phyloP scores from a whole-genome alignment of 23 red algal species.

The Gracilaria vermiculophylla region DNA sequence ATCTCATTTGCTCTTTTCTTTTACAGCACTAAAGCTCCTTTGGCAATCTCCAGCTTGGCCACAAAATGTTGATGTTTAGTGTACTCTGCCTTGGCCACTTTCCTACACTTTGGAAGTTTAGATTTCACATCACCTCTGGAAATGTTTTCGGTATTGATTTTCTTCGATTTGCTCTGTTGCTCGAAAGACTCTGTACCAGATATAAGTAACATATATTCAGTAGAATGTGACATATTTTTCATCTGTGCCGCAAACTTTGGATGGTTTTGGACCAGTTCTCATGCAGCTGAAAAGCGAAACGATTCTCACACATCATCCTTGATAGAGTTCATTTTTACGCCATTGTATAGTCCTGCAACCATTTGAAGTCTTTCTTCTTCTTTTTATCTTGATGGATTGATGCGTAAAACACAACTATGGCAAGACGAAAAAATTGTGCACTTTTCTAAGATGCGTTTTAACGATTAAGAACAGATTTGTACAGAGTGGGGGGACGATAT shows the following conservation, averaged over 20 bases:
- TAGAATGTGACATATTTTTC: no score
- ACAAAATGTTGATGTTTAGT: background rate
- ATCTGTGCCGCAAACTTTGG: conserved; percentile 5
- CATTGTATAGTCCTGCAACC: conserved; percentile 7
- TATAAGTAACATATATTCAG: no score
- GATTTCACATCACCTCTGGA: no score
- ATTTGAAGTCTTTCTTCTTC: background rate
- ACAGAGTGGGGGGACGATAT: no score
- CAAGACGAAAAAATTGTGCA: background rate
- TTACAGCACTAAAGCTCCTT: background rate
- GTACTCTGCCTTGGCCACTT: background rate
- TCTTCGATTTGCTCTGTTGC: no score
- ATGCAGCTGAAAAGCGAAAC: background rate
- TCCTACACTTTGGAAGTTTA: background rate
- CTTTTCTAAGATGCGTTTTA: background rate
- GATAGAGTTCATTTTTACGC: background rate
- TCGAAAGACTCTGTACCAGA: no score
- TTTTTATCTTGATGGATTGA: background rate
- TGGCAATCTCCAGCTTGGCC: background rate
- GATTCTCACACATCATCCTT: background rate
- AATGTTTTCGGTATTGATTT: no score
- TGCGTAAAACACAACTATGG: background rate
- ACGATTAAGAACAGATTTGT: background rate
- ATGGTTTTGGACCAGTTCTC: background rate
- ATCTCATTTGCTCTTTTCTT: background rate